Conservation (phyloP, 805 yeast species). For the Wickerhamiella brachini region DNA sequence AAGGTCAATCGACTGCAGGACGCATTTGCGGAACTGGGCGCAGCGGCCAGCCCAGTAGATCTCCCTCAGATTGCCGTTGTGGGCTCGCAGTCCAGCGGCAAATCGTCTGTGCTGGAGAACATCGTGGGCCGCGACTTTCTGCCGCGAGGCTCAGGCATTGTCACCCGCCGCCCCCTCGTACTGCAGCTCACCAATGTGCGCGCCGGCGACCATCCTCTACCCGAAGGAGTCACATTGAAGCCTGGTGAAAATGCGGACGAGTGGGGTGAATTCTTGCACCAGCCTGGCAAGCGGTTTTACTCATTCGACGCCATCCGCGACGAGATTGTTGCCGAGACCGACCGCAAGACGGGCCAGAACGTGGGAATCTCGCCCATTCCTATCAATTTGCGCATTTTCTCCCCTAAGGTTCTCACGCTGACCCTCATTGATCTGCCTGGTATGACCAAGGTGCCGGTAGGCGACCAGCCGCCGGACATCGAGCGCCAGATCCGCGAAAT, state of each 20-base stretch:
- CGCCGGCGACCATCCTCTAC: conserved; percentile 7
- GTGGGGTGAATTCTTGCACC: conserved; percentile 96
- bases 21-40: conserved; percentile 93
- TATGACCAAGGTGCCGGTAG: conserved; percentile 94
- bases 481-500: conserved; percentile 88
- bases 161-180: conserved; percentile 76
- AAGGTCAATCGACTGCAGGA: conserved; percentile 84
- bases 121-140: conserved; percentile 84
- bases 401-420: conserved; percentile 86
- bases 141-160: conserved; percentile 89
- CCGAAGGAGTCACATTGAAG: conserved; percentile 18
- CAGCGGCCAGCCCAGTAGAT: conserved; percentile 85
- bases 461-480: conserved; percentile 96
- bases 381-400: conserved; percentile 80
- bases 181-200: conserved; percentile 54
- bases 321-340: conserved; percentile 88
- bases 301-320: conserved; percentile 79
- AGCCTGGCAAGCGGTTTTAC: conserved; percentile 76
- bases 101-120: conserved; percentile 79
- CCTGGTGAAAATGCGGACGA: conserved; percentile 35
- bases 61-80: conserved; percentile 92
- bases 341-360: conserved; percentile 54
- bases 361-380: conserved; percentile 87
- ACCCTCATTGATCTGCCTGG: conserved; percentile 97
- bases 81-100: conserved; percentile 84